Evolutionary conservation across 1,284 basidiomycete species (phyloP).

Genomic region (Meripilus lineatus): DNA sequence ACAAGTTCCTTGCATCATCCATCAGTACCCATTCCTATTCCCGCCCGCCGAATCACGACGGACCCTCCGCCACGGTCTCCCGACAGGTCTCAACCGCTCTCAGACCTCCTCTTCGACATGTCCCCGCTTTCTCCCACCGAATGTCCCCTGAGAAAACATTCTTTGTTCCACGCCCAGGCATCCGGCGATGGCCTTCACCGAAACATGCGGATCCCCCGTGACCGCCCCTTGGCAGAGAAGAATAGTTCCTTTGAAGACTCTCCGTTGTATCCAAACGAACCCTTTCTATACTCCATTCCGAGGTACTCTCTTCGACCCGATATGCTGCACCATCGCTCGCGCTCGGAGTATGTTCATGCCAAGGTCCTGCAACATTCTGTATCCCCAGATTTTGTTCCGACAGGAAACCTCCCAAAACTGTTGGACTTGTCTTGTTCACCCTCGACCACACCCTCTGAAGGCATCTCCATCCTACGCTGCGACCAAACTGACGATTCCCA

Average conservation of each 20-base stretch:
- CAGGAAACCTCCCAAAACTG: neutral
- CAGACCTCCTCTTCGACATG: slow-evolving; percentile 20
- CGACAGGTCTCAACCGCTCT: slow-evolving; percentile 9
- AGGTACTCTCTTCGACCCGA: slow-evolving; percentile 11
- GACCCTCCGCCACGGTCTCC: slow-evolving; percentile 16
- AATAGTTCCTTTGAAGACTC: slow-evolving; percentile 5
- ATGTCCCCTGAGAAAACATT: slow-evolving; percentile 7
- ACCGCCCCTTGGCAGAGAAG: slow-evolving; percentile 8
- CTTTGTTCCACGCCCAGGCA: slow-evolving; percentile 4
- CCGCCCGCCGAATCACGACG: slow-evolving; percentile 11
- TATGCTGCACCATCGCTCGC: slow-evolving; percentile 10
- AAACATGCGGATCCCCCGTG: slow-evolving; percentile 7
- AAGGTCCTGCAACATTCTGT: neutral
- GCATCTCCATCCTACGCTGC: neutral
- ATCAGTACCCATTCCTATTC: slow-evolving; percentile 18
- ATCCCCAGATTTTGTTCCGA: neutral
- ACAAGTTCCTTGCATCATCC: slow-evolving; percentile 9
- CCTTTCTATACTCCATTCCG: slow-evolving; percentile 17
- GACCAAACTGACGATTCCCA: neutral
- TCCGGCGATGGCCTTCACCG: slow-evolving; percentile 4
- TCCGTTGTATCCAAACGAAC: slow-evolving; percentile 14
- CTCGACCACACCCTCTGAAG: neutral
- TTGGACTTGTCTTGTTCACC: neutral
- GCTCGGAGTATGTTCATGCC: slow-evolving; percentile 9
- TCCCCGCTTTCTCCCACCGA: slow-evolving; percentile 13